Evolutionary conservation across 768 basidiomycete genomes (phyloP).

Genomic region (Tricholoma hemisulphureum): DNA sequence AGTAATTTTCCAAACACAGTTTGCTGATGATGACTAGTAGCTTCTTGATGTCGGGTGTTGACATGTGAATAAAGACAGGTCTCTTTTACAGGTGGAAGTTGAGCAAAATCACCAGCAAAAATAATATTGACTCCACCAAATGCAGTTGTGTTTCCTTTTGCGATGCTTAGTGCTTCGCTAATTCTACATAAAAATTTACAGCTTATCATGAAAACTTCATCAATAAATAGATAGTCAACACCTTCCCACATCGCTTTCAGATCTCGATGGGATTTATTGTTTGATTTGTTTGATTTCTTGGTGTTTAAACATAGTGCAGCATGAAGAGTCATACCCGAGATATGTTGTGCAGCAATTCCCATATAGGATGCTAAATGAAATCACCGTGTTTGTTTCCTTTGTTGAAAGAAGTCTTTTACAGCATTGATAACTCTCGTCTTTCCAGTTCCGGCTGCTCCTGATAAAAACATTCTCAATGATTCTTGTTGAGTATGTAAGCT

Average conservation of each 20-base stretch:
- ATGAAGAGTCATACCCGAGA: constrained; percentile 41
- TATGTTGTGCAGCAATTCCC: constrained; percentile 39
- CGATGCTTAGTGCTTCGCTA: constrained; percentile 1
- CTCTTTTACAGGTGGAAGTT: constrained; percentile 20
- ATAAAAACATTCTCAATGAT: constrained; percentile 34
- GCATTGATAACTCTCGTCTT: constrained; percentile 41
- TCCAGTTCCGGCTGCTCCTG: constrained; percentile 42
- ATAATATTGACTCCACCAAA: constrained; percentile 35
- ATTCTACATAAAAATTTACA: constrained; percentile 8
- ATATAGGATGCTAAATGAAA: constrained; percentile 34
- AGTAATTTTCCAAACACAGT: neutral
- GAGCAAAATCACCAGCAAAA: constrained; percentile 8
- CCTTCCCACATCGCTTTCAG: constrained; percentile 27
- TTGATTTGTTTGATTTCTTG: constrained; percentile 4
- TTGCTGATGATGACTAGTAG: neutral
- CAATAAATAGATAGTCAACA: constrained; percentile 32
- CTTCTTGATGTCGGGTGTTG: neutral
- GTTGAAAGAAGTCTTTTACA: constrained; percentile 29
- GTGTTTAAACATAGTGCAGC: constrained; percentile 20
- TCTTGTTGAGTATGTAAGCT: constrained; percentile 6
- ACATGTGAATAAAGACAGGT: neutral
- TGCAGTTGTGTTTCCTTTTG: constrained; percentile 8
- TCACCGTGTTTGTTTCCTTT: constrained; percentile 15
- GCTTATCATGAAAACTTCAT: constrained; percentile 18
- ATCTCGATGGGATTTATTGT: neutral